phyloP scores from a whole-genome alignment of 2,329 filamentous ascomycete species.

The Microdochium paspali region DNA sequence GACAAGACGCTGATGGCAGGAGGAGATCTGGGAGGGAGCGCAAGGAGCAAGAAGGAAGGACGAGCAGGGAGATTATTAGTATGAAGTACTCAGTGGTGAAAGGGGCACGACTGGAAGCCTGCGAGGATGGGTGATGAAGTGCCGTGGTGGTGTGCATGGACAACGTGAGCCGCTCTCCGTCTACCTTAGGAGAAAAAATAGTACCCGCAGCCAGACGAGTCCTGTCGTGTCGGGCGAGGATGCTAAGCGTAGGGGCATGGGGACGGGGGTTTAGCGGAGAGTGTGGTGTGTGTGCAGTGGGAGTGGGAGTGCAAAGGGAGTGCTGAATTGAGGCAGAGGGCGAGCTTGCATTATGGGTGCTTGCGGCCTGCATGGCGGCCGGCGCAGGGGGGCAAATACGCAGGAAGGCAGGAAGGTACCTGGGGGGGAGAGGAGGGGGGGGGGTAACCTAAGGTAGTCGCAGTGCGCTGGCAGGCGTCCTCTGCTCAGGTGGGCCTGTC shows the following conservation, averaged over 20 bases:
- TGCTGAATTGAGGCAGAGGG: background rate
- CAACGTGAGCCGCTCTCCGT: background rate
- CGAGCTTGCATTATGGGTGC: background rate
- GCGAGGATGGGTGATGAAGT: background rate
- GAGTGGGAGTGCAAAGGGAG: background rate
- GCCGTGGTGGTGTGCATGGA: background rate
- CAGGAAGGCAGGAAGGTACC: background rate
- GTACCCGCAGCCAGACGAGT: background rate
- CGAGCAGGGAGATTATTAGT: background rate
- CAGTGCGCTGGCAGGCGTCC: background rate
- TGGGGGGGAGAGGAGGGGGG: no score
- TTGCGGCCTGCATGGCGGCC: background rate
- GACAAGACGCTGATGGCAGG: background rate
- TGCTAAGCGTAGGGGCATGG: background rate
- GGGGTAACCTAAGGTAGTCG: no score
- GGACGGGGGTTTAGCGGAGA: background rate
- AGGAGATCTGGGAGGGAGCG: background rate
- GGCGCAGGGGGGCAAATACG: background rate
- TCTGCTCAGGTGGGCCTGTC: background rate
- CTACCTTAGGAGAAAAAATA: background rate
- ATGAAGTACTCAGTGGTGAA: no score
- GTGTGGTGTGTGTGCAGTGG: background rate
- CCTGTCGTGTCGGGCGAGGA: background rate
- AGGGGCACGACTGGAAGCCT: background rate
- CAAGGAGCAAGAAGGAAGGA: background rate